These are phyloP conservation scores for Zangia roseola DNA, from an alignment of 768 basidiomycete species.

Conservation along the genomic window DNA sequence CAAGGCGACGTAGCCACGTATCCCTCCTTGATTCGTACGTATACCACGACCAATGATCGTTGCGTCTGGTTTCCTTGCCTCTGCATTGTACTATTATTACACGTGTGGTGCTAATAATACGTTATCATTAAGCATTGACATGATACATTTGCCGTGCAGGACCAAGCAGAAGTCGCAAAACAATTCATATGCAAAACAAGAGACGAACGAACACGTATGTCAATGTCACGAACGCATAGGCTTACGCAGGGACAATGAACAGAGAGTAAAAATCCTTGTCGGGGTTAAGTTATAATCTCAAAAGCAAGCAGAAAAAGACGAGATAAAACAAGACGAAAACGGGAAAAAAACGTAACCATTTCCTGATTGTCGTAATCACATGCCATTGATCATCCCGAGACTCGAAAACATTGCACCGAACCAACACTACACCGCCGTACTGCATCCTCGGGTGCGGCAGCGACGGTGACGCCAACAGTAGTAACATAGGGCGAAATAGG, in stretches of 20 bases:
- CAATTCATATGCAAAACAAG: conserved; percentile 29
- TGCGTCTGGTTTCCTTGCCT: background rate
- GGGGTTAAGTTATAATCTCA: conserved; percentile 6
- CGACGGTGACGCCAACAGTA: conserved; percentile 7
- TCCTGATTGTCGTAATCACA: background rate
- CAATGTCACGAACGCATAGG: conserved; percentile 3
- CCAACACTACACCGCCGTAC: background rate
- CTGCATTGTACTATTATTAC: conserved; percentile 23
- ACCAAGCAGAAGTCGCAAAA: conserved; percentile 8
- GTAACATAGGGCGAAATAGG: background rate
- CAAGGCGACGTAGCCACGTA: background rate
- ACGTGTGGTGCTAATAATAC: conserved; percentile 18
- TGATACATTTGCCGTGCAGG: conserved; percentile 25
- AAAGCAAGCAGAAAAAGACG: background rate
- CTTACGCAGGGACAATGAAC: conserved; percentile 2
- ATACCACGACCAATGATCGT: too few species aligned
- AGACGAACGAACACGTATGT: conserved; percentile 5
- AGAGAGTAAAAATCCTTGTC: background rate
- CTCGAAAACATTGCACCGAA: conserved; percentile 20
- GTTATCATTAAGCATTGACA: conserved; percentile 14
- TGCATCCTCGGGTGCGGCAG: conserved; percentile 1
- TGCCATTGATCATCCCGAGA: background rate
- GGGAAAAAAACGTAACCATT: background rate
- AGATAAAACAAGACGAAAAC: background rate
- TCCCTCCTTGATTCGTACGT: too few species aligned